Base-by-base conservation (phyloP, 31 red algal genomes). In the Endocladia muricata region DNA sequence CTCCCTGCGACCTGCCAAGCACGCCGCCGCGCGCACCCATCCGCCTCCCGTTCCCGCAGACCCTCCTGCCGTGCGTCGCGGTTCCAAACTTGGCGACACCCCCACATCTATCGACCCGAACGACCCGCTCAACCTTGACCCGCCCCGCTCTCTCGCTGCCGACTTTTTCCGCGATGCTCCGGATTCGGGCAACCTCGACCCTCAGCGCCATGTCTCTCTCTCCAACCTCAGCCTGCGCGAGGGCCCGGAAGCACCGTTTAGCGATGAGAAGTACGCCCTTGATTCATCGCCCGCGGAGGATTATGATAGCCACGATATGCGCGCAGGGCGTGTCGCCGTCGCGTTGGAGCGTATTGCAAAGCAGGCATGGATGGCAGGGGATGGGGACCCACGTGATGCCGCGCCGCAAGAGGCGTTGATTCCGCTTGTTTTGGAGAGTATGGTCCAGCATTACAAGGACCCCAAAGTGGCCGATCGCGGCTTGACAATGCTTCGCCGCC, bases 381-480 rank as follows among this genome's bases (percentile, higher is more conserved):
- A 22, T 11, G 65, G 41, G 1, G n/a, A 61, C 35, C 26, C 55
- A 13, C 33, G 41, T 31, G 68, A 76, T 39, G 41, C 61, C 19
- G 59, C 74, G 34, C 85, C 75, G 56, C 55, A 67, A 49, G 71
- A 75, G 47, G 76, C 76, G 15, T 48, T 88, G 6, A 90, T 90
- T 38, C 86, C 86, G 22, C 71, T 90, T 42, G 83, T 90, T 15
- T 61, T 90, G 21, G 86, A 90, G 22, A 56, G 55, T 41, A 81
- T 90, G 61, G 55, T 44, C 37, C 86, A 90, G 58, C 86, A 90
- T 78, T 26, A 31, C 38, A 76, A 52, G 55, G 86, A 90, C 54
- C 70, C 72, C 48, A 82, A 82, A 38, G 86, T 90, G n/a, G 86
- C 73, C 35, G 86, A 90, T 71, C 76, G 78, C 41, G 86, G 73